Percentiles rank a stretch among this genome's conserved stretches.
Evolutionary conservation across 2,329 filamentous ascomycete genomes (phyloP).

Genomic region (Pseudomassariella vexata): DNA sequence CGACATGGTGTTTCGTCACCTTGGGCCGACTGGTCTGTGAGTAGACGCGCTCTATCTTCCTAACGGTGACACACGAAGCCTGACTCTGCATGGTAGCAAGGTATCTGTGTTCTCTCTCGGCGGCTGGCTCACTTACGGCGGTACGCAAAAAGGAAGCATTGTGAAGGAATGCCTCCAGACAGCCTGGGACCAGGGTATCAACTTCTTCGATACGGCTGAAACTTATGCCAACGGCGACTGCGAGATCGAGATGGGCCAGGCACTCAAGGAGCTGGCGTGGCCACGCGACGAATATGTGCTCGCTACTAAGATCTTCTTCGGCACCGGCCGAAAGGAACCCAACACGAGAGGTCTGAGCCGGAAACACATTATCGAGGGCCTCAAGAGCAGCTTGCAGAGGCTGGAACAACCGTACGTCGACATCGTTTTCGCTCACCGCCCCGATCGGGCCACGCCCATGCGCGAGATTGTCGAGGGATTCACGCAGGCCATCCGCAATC

Average conservation of each 20-base stretch:
- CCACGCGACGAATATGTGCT: slow-evolving; percentile 48
- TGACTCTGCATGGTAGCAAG: slow-evolving; percentile 16
- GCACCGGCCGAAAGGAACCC: slow-evolving; percentile 52
- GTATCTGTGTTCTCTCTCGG: slow-evolving; percentile 36
- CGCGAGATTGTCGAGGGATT: slow-evolving; percentile 55
- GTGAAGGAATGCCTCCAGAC: slow-evolving; percentile 38
- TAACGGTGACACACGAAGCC: background rate
- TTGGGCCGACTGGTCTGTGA: slow-evolving; percentile 32
- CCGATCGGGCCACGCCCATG: slow-evolving; percentile 52
- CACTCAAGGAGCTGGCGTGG: slow-evolving; percentile 29
- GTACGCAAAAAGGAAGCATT: slow-evolving; percentile 28
- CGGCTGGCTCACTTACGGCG: slow-evolving; percentile 24
- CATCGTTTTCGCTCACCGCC: slow-evolving; percentile 56
- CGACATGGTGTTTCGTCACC: slow-evolving; percentile 36
- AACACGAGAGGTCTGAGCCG: slow-evolving; percentile 44
- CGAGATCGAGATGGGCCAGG: slow-evolving; percentile 44
- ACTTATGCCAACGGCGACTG: slow-evolving; percentile 40
- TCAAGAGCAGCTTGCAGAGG: slow-evolving; percentile 51
- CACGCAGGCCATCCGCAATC: slow-evolving; percentile 41
- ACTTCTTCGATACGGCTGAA: slow-evolving; percentile 51
- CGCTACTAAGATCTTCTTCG: slow-evolving; percentile 44
- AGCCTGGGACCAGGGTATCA: slow-evolving; percentile 46
- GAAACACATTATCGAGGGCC: slow-evolving; percentile 50
- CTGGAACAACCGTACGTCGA: slow-evolving; percentile 63
- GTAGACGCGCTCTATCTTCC: background rate